phyloP scores from a whole-genome alignment of 2,329 filamentous ascomycete genomes.

The Acrocalymma vagum region DNA sequence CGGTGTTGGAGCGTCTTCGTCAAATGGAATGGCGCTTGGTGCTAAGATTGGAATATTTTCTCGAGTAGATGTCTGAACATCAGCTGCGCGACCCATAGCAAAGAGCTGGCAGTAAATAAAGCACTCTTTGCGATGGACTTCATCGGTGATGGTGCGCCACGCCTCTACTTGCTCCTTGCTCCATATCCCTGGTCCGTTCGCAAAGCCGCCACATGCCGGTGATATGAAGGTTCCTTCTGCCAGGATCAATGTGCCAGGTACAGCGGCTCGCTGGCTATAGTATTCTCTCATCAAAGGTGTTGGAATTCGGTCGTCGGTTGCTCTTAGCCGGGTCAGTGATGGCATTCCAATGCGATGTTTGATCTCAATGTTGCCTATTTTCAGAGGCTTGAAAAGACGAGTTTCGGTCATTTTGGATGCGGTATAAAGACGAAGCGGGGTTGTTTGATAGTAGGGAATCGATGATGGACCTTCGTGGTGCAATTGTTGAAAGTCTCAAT shows the following conservation, averaged over 20 bases:
- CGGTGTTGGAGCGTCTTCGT: slow-evolving; percentile 32
- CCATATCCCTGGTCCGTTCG: slow-evolving; percentile 65
- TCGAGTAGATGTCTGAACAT: slow-evolving; percentile 36
- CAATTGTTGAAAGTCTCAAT: too few species aligned
- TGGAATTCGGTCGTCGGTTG: slow-evolving; percentile 55
- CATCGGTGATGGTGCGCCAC: slow-evolving; percentile 67
- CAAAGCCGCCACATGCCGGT: slow-evolving; percentile 53
- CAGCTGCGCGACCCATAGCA: slow-evolving; percentile 63
- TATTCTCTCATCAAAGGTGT: slow-evolving; percentile 50
- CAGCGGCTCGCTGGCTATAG: slow-evolving; percentile 60
- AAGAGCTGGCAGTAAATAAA: slow-evolving; percentile 69
- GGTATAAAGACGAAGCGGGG: too few species aligned
- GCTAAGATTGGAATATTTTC: slow-evolving; percentile 36
- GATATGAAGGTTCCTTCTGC: slow-evolving; percentile 64
- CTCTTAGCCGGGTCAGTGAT: slow-evolving; percentile 49
- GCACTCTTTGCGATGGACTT: slow-evolving; percentile 66
- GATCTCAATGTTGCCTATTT: slow-evolving; percentile 35
- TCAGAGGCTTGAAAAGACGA: slow-evolving; percentile 45
- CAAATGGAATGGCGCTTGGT: slow-evolving; percentile 42
- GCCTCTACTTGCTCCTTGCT: slow-evolving; percentile 52
- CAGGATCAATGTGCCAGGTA: slow-evolving; percentile 65
- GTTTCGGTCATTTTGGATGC: too few species aligned
- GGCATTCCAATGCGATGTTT: slow-evolving; percentile 44
- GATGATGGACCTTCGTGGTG: too few species aligned
- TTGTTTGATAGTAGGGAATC: too few species aligned